Conservation (phyloP, 2,329 filamentous ascomycete genomes). For the Tolypocladium paradoxum region DNA sequence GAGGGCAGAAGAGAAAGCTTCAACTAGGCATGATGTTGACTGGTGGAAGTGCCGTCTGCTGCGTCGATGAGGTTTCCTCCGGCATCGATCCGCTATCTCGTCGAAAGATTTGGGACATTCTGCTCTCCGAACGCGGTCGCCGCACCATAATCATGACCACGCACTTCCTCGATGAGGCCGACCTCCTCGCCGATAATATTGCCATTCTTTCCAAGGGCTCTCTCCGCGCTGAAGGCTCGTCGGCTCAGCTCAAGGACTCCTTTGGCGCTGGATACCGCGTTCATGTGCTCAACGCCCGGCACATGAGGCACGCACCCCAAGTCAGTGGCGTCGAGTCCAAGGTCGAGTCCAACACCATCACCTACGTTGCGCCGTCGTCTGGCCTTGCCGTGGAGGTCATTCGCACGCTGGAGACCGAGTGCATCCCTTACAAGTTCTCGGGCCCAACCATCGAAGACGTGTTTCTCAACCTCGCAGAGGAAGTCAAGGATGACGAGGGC, state of each 20-base stretch:
- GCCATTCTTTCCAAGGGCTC: constrained; percentile 78
- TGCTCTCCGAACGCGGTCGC: constrained; percentile 70
- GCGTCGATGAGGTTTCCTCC: constrained; percentile 82
- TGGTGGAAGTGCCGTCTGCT: constrained; percentile 78
- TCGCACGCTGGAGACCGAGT: constrained; percentile 51
- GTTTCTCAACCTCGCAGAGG: constrained; percentile 76
- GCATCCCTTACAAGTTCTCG: constrained; percentile 69
- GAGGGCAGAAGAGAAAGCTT: constrained; percentile 84
- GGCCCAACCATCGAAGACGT: constrained; percentile 90
- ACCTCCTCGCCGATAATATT: constrained; percentile 80
- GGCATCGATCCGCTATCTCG: constrained; percentile 80
- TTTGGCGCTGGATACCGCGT: constrained; percentile 80
- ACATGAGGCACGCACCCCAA: constrained; percentile 33
- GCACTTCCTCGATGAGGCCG: constrained; percentile 89
- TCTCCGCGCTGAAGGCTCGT: constrained; percentile 72
- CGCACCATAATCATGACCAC: constrained; percentile 83
- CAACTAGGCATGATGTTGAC: constrained; percentile 94
- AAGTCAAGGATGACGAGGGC: constrained; percentile 39
- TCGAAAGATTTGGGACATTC: constrained; percentile 88
- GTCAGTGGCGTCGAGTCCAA: constrained; percentile 47
- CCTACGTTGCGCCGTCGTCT: constrained; percentile 63
- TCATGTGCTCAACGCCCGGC: constrained; percentile 52
- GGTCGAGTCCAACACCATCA: constrained; percentile 56
- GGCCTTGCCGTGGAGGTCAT: constrained; percentile 62
- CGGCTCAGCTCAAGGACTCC: constrained; percentile 72